Evolutionary conservation across 345 rosid genomes (phyloP).

Genomic region (Eucalyptus lansdowneana): DNA sequence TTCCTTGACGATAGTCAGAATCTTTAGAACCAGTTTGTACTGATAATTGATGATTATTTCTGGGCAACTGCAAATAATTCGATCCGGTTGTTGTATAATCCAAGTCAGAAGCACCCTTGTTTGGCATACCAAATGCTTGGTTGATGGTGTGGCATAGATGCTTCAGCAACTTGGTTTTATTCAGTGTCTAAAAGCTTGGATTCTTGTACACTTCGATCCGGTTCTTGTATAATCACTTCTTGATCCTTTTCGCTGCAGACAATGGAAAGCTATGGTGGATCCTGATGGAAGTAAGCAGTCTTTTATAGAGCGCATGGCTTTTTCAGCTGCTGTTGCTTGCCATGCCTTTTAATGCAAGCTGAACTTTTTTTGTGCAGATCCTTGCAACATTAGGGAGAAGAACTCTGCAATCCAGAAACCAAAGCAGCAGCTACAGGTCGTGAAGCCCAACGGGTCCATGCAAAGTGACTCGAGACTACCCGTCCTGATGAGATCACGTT

Average conservation of each 20-base stretch:
- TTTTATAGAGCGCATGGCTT: background rate
- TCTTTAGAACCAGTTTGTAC: background rate
- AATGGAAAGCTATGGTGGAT: background rate
- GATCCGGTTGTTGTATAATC: background rate
- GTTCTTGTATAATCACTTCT: background rate
- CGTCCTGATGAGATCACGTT: background rate
- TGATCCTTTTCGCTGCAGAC: background rate
- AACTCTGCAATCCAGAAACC: background rate
- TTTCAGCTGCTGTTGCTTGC: background rate
- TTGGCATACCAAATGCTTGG: background rate
- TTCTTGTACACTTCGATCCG: background rate
- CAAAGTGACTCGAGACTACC: background rate
- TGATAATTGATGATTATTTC: background rate
- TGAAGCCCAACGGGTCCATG: background rate
- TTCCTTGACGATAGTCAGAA: background rate
- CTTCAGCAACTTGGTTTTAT: background rate
- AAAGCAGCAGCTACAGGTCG: background rate
- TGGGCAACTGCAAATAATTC: background rate
- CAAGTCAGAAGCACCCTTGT: background rate
- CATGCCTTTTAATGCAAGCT: background rate
- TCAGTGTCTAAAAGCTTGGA: background rate
- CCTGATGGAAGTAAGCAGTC: background rate
- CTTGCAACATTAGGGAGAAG: background rate
- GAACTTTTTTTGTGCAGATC: background rate
- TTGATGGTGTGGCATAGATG: background rate